Percentiles rank a stretch among this genome's conserved stretches.
Conservation (phyloP, 345 rosid genomes). For the Aquilaria sinensis region DNA sequence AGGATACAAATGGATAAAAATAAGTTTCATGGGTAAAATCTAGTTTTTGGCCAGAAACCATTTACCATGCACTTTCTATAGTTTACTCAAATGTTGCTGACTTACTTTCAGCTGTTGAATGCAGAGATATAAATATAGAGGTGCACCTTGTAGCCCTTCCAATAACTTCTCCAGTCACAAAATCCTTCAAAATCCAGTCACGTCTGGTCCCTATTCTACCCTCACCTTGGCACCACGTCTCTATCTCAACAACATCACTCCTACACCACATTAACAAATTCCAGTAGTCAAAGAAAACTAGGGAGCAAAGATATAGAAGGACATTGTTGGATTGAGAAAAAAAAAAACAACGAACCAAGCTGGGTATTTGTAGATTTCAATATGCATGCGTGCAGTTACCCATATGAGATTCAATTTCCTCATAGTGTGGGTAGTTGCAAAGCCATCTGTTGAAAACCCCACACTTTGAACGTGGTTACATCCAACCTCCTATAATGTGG, state of each 20-base stretch:
- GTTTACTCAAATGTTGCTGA: no score
- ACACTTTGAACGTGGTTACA: constrained; percentile 86
- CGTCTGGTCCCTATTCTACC: constrained; percentile 96
- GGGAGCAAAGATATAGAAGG: background rate
- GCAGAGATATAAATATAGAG: background rate
- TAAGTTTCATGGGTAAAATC: no score
- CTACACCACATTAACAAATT: constrained; percentile 25
- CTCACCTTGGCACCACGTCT: constrained; percentile 95
- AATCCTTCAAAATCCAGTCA: constrained; percentile 79
- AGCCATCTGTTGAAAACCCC: constrained; percentile 93
- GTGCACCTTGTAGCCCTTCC: constrained; percentile 92
- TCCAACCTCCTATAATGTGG: constrained; percentile 68
- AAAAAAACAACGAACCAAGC: constrained; percentile 55
- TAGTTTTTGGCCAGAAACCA: no score
- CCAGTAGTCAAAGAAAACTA: background rate
- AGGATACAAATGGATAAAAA: no score
- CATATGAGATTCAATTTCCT: constrained; percentile 93
- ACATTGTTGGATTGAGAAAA: background rate
- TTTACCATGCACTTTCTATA: no score
- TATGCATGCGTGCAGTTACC: constrained; percentile 99
- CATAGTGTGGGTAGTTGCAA: constrained; percentile 82
- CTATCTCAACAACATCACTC: constrained; percentile 95
- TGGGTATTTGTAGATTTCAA: constrained; percentile 86
- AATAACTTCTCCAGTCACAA: constrained; percentile 60
- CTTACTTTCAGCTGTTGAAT: no score